phyloP scores from a whole-genome alignment of 352 stramenopile genomes.

The Globisporangium nodosum region DNA sequence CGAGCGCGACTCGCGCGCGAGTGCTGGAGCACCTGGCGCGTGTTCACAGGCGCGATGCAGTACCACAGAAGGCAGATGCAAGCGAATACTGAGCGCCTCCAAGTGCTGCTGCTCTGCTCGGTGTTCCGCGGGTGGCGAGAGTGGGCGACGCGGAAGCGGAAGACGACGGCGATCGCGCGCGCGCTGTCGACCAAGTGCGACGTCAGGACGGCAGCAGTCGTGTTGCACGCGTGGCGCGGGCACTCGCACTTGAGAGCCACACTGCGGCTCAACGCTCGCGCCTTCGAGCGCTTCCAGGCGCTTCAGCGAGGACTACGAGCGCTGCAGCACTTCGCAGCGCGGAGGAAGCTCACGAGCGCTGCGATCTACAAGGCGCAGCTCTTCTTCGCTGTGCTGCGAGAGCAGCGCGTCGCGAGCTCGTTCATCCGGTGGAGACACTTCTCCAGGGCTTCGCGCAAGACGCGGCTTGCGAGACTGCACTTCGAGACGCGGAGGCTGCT shows the following conservation, averaged over 20 bases:
- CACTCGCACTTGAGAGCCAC: slow-evolving; percentile 6
- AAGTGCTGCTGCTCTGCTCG: slow-evolving; percentile 55
- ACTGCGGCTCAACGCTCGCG: slow-evolving; percentile 6
- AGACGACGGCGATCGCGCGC: slow-evolving; percentile 18
- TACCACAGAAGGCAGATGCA: slow-evolving; percentile 34
- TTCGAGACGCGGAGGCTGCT: slow-evolving; percentile 26
- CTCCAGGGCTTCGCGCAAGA: slow-evolving; percentile 14
- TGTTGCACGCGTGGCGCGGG: slow-evolving; percentile 20
- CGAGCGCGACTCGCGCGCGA: slow-evolving; percentile 9
- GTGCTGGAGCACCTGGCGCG: slow-evolving; percentile 22
- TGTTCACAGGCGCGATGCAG: slow-evolving; percentile 13
- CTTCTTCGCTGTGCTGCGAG: slow-evolving; percentile 17
- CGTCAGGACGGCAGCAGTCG: slow-evolving; percentile 1
- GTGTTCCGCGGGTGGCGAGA: slow-evolving; percentile 44
- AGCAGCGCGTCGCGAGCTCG: slow-evolving; percentile 7
- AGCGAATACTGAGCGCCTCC: slow-evolving; percentile 47
- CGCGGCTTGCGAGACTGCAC: slow-evolving; percentile 13
- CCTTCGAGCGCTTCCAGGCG: slow-evolving; percentile 18
- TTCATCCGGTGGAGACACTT: slow-evolving; percentile 26
- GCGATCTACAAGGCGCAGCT: slow-evolving; percentile 15
- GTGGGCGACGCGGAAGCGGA: slow-evolving; percentile 26
- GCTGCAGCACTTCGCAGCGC: slow-evolving; percentile 11
- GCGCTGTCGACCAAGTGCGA: slow-evolving; percentile 21
- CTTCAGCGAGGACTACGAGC: slow-evolving; percentile 18
- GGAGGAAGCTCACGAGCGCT: not conserved